Evolutionary conservation across 257 asterid species (phyloP), one percentile per base, ranked within the genome.

Genomic region (Fraxinus americana): DNA sequence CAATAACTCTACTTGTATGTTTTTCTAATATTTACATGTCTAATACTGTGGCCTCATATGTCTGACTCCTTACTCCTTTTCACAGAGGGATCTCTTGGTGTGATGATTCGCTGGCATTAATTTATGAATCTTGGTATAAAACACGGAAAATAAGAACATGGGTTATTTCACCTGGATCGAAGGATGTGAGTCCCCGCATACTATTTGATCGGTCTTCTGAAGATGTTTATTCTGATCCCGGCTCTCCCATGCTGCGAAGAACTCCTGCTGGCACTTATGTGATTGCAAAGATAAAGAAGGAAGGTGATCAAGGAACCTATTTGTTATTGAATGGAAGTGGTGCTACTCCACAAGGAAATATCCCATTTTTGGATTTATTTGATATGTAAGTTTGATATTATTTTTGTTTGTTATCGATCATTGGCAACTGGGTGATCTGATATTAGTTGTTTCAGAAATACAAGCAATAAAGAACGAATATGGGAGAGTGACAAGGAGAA

Each of bases 141-240:
- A 93, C 99, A 70, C 89, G 98, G 83, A 91, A 74, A 86, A 70
- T 87, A 82, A 81, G 91, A 72, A 90, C 95, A 72, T 96, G 97
- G 99, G 79, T 88, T 78, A 87, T 91, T 83, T 90, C 97, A 74
- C 97, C 99, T 17, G 97, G 88, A 75, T 74, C 86, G 36, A 88
- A 86, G 85, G 86, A 86, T 83, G 83, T 82, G 69, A 86, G 79
- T 81, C 96, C 97, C 7, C 92, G 88, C 54, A 86, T 93, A 87
- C 88, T 96, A 73, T 96, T 96, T 80, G 99, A 96, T 90, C 84
- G 99, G 88, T 96, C 99, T 78, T 96, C 92, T 30, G 99, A 96
- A 88, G 99, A 96, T 87, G 98, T 96, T 77, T 96, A 96, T 86
- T 93, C 99, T 36, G 99, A 96, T 87, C 99, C 99, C 59, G 99